Base-by-base conservation (phyloP, 768 basidiomycete species). In the Sarcomyxa edulis region DNA sequence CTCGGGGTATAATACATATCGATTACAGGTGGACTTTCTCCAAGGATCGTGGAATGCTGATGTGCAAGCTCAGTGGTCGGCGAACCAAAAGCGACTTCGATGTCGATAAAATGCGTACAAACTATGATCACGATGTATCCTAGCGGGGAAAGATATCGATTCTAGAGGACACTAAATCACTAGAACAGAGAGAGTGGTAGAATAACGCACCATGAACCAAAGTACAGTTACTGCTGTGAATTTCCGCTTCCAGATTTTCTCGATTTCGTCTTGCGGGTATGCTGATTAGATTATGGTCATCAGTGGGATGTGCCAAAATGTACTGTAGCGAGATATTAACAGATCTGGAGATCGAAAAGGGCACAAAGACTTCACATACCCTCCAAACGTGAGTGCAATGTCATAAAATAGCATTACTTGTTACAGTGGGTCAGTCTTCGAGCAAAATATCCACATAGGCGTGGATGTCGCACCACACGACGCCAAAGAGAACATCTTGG, bases 341-440 rank as follows among this genome's bases (percentile, higher is more conserved):
- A n/a, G n/a, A n/a, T n/a, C n/a, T n/a, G n/a, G n/a, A n/a, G n/a
- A n/a, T n/a, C n/a, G n/a, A n/a, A n/a, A n/a, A n/a, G n/a, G n/a
- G n/a, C n/a, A n/a, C n/a, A n/a, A n/a, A n/a, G n/a, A n/a, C n/a
- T n/a, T n/a, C n/a, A n/a, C n/a, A n/a, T n/a, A n/a, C n/a, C n/a
- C n/a, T 6, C 51, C 58, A 25, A 63, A 53, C 3, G 64, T 66
- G 15, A 66, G 47, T 16, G 39, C 30, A 10, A 64, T 60, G 37
- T 66, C 64, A 35, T 63, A 66, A 41, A 60, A 63, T 3, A 63
- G 43, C 61, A 65, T 61, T 12, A 61, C 64, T 63, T 19, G 32
- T 7, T 10, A 14, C 19, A 9, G 2, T 3, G 11, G 27, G 15
- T 20, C 21, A 9, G 34, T 22, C 41, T 23, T 29, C 16, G 23